These are phyloP conservation scores for Oryza australiensis DNA, from an alignment of 176 grass and related monocot genomes.

Conservation along the genomic window DNA sequence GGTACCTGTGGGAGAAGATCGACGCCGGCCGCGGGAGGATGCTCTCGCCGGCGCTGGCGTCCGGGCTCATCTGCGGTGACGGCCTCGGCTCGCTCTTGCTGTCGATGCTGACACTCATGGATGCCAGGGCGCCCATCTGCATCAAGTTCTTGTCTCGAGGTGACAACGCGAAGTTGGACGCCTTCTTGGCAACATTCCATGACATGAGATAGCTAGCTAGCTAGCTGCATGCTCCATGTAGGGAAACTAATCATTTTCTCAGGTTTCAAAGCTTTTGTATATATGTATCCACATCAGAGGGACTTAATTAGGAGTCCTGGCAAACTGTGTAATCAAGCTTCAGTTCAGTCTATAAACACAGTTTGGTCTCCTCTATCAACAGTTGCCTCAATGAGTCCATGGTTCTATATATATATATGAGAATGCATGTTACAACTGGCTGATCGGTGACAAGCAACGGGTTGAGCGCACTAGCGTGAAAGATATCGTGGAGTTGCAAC, in stretches of 20 bases:
- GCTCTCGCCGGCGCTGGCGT: slow-evolving; percentile 41
- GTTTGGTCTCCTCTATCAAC: background rate
- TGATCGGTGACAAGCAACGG: no score
- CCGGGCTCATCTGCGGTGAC: slow-evolving; percentile 58
- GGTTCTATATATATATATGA: background rate
- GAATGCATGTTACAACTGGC: no score
- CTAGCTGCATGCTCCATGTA: background rate
- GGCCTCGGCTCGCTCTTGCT: slow-evolving; percentile 47
- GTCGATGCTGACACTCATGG: slow-evolving; percentile 34
- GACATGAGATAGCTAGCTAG: slow-evolving; percentile 6
- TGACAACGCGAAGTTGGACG: slow-evolving; percentile 47
- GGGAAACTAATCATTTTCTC: background rate
- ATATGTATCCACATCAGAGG: background rate
- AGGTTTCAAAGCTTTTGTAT: background rate
- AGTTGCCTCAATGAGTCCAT: background rate
- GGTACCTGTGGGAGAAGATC: slow-evolving; percentile 39
- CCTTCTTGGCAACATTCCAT: slow-evolving; percentile 32
- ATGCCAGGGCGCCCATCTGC: slow-evolving; percentile 48
- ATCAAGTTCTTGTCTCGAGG: slow-evolving; percentile 62
- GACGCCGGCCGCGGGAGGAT: background rate
- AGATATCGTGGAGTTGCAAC: no score
- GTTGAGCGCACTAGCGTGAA: no score
- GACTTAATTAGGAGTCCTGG: background rate
- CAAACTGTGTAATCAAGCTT: background rate
- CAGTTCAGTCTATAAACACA: background rate